Base-by-base conservation (phyloP, 495 filamentous ascomycete genomes). In the Hamigera avellanea region DNA sequence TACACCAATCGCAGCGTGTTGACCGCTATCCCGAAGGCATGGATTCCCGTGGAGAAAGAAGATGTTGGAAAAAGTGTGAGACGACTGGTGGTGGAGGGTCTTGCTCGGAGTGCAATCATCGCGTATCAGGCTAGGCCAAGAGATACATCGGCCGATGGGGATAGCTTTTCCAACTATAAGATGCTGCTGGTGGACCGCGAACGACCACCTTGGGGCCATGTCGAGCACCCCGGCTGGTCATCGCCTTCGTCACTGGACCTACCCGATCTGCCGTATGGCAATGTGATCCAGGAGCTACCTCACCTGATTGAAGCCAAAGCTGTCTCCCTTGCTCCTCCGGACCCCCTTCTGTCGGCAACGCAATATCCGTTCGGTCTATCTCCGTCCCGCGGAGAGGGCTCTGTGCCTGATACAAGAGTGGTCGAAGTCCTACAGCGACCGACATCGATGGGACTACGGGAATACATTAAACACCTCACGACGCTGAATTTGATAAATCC, bases 251-350 rank as follows among this genome's bases (percentile, higher is more conserved):
- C 76, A 0, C 62, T 66, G 2, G 81, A 93, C 46, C 57, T 93
- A 2, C 77, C 86, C 4, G 76, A 87, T 44, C 57, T 95, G 8
- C 77, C 88, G 31, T 95, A 89, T 52, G 66, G 66, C 26, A 75
- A 72, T 0, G 84, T 98, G n/a, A 72, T 98, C 9, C 62, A 67
- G 14, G 93, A 96, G 61, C 66, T 98, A 10, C 83, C 89, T 2
- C 81, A 94, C 48, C 67, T 98, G 15, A 86, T 98, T 39, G 91
- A 98, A 57, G 88, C 86, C 0, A 87, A 87, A 59, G 91, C 87
- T 6, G 77, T 91, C 9, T 82, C 86, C 1, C 67, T 91, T 26
- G 85, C 85, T 1, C 83, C 83, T 1, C 57, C 69, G 0, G 80
- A 87, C 43, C 64, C 67, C 2, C 39, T 62, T 8, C 43, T 46